Evolutionary conservation across 495 filamentous ascomycete genomes (phyloP).

Genomic region (Oidiodendron maius): DNA sequence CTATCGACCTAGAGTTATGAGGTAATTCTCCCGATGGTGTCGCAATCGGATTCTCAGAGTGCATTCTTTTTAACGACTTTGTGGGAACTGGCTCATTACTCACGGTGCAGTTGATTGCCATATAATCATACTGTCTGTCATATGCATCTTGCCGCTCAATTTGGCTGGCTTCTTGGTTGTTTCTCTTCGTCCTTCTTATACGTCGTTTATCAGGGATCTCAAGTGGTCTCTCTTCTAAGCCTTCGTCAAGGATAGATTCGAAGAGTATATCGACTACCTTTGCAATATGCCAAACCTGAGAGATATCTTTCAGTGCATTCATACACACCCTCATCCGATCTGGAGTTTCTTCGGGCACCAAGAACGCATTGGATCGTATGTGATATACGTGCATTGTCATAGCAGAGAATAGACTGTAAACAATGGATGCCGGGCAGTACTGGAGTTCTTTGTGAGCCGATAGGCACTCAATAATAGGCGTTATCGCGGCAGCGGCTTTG

Average conservation of each 20-base stretch:
- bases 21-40: constrained; percentile 17
- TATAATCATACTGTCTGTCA: constrained; percentile 91
- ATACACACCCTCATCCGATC: constrained; percentile 87
- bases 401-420: constrained; percentile 95
- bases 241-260: constrained; percentile 92
- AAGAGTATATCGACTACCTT: constrained; percentile 99
- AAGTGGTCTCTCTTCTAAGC: constrained; percentile 85
- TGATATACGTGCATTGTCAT: constrained; percentile 99
- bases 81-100: constrained; percentile 75
- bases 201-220: constrained; percentile 87
- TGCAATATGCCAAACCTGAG: constrained; percentile 93
- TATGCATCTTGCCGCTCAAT: constrained; percentile 30
- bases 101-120: constrained; percentile 81
- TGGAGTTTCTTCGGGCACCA: constrained; percentile 81
- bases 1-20: constrained; percentile 24
- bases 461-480: constrained; percentile 89
- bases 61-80: constrained; percentile 91
- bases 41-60: constrained; percentile 76
- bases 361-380: constrained; percentile 85
- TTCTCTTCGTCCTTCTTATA: constrained; percentile 53
- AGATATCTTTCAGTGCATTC: constrained; percentile 88
- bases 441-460: constrained; percentile 76
- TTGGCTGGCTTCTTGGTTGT: constrained; percentile 36
- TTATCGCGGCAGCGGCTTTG: constrained; percentile 94
- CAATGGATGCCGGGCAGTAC: constrained; percentile 92